Base-by-base conservation (phyloP, 1,284 basidiomycete species). In the Chondrostereum purpureum region DNA sequence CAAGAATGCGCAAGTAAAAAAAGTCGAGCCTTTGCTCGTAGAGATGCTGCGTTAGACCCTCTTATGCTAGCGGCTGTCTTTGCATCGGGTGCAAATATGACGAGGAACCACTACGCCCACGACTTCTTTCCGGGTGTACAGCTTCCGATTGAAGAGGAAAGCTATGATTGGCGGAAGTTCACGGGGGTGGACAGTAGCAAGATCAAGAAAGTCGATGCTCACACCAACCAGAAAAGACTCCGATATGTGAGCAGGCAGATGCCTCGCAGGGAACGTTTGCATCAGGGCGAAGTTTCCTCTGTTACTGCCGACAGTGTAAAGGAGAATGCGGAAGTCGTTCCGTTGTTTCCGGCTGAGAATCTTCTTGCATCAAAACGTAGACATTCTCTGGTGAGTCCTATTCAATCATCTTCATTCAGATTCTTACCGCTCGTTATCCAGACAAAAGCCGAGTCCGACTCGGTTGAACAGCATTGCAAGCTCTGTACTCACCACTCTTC, bases 91-190 rank as follows among this genome's bases (percentile, higher is more conserved):
- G 82, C 83, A 5, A 75, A 85, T 51, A 72, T 82, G 44, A 88
- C 87, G 27, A 73, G 83, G 27, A 86, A 90, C 56, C 87, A 89
- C 59, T 85, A 85, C 55, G 70, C 77, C 43, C 82, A 85, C 54
- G 77, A 83, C 54, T 83, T 83, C 61, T 80, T 80, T 54, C 80
- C 81, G 3, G 76, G 70, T 0, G 70, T 76, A 22, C 68, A 66
- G 54, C 64, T 77, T 36, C 75, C 76, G 11, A 64, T 67, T 40
- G 65, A 69, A 3, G 74, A 79, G 53, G 72, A 70, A 13, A 66
- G 75, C 8, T 77, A 70, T 66, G 78, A 80, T 55, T 78, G 73
- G 73, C 72, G 74, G 20, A 78, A 76, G 49, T 70, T 72, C 61
- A 64, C 66, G 39, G 65, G 67, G 2, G 69, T 72, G 42, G 68